These are phyloP conservation scores for Maudiozyma pseudohumilis DNA, from an alignment of 805 yeast genomes.

Conservation along the genomic window DNA sequence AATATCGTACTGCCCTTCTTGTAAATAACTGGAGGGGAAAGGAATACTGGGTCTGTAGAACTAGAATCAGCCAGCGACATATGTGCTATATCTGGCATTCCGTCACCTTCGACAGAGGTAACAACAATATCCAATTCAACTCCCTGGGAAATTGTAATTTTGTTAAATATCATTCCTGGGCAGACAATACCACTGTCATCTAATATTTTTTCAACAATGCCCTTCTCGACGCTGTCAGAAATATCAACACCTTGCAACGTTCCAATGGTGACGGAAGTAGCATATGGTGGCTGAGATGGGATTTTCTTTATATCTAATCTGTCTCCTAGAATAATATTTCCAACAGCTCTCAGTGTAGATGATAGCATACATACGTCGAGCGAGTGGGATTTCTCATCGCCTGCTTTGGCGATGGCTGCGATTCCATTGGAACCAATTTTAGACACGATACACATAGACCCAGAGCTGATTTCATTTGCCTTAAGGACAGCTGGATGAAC, in stretches of 20 bases:
- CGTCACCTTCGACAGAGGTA: constrained; percentile 24
- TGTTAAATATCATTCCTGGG: constrained; percentile 40
- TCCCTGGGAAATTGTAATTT: constrained; percentile 13
- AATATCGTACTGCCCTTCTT: constrained; percentile 29
- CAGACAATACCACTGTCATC: constrained; percentile 50
- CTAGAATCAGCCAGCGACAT: constrained; percentile 18
- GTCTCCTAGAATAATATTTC: constrained; percentile 41
- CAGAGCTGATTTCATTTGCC: constrained; percentile 37
- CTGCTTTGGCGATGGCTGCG: constrained; percentile 34
- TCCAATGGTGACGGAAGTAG: constrained; percentile 31
- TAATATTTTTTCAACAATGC: constrained; percentile 34
- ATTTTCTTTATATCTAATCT: constrained; percentile 39
- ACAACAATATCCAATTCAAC: constrained; percentile 14
- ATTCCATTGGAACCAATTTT: constrained; percentile 41
- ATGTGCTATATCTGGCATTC: constrained; percentile 32
- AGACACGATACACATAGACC: constrained; percentile 37
- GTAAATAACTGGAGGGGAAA: constrained; percentile 42
- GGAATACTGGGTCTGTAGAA: constrained; percentile 16
- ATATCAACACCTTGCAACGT: constrained; percentile 15
- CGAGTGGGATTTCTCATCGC: constrained; percentile 27
- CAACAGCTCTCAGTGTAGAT: constrained; percentile 34
- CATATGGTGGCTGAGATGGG: constrained; percentile 40
- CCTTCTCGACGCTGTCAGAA: constrained; percentile 16
- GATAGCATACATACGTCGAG: constrained; percentile 40
- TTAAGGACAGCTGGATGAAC: constrained; percentile 38